These are phyloP conservation scores for Termitomyces sp. DNA, from an alignment of 768 basidiomycete genomes.

Conservation along the genomic window DNA sequence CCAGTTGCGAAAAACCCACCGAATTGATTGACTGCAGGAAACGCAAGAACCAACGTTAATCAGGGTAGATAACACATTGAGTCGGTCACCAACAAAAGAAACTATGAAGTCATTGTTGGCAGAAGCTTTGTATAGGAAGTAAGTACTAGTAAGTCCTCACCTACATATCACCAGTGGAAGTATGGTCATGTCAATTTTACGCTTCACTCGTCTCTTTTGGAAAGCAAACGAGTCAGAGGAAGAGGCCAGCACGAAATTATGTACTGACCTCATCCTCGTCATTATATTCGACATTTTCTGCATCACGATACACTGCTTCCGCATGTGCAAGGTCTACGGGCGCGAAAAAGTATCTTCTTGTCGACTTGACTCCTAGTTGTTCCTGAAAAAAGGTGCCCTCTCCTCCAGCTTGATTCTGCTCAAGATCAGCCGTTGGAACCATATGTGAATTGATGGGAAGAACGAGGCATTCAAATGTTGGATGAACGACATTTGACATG, in stretches of 20 bases:
- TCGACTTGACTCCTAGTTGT: constrained; percentile 29
- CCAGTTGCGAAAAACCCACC: constrained; percentile 20
- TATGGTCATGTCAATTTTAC: constrained; percentile 47
- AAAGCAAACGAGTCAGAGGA: not conserved
- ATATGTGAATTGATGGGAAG: not conserved
- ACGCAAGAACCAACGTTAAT: constrained; percentile 16
- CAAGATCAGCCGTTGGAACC: constrained; percentile 1
- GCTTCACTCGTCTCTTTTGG: constrained; percentile 32
- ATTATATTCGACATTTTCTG: constrained; percentile 40
- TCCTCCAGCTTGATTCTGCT: constrained; percentile 10
- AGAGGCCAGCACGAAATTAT: not conserved
- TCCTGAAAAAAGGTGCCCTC: constrained; percentile 39
- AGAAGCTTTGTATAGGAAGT: not conserved
- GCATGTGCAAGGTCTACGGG: constrained; percentile 38
- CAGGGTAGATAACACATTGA: not conserved
- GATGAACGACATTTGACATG: not conserved
- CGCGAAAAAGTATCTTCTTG: constrained; percentile 43
- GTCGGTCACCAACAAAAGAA: constrained; percentile 37
- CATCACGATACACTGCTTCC: constrained; percentile 46
- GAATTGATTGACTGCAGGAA: constrained; percentile 38
- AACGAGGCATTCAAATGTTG: not conserved
- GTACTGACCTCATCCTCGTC: constrained; percentile 37
- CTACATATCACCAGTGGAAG: constrained; percentile 45
- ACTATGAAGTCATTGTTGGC: constrained; percentile 17
- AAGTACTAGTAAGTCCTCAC: constrained; percentile 22